A percentile compares a stretch with the other conserved stretches of the same genome.
Conservation (phyloP, 2,329 filamentous ascomycete species). For the Hymenotorrendiella dingleyae region DNA sequence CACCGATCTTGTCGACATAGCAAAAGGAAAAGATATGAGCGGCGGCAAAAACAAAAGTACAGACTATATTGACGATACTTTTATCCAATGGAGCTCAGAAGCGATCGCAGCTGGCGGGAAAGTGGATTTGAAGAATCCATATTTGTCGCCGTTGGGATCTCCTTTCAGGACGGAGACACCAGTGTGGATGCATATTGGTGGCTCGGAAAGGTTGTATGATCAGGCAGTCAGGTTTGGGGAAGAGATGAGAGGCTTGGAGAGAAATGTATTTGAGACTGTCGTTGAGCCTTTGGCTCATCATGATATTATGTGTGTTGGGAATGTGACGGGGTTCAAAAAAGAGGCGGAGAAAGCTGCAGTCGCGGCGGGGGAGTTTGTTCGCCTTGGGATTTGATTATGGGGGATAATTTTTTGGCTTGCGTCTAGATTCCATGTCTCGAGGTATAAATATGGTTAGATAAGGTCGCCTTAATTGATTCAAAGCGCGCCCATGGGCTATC, state of each 20-base stretch:
- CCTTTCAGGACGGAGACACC: constrained; percentile 20
- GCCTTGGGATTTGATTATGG: too few species aligned
- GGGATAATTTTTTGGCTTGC: too few species aligned
- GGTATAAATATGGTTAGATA: too few species aligned
- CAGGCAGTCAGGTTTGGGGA: neutral
- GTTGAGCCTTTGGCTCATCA: constrained; percentile 38
- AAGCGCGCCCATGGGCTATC: too few species aligned
- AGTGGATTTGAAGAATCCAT: neutral
- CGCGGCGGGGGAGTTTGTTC: constrained; percentile 7
- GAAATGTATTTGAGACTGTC: constrained; percentile 37
- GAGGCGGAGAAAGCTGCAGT: constrained; percentile 23
- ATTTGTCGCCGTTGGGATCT: neutral
- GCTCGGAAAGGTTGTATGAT: neutral
- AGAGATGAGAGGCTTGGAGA: constrained; percentile 30
- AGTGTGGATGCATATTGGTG: constrained; percentile 31
- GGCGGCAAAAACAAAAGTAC: constrained; percentile 19
- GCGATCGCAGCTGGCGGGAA: neutral
- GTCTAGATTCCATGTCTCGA: too few species aligned
- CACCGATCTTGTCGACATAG: constrained; percentile 30
- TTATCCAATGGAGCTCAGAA: constrained; percentile 38
- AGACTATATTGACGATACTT: constrained; percentile 36
- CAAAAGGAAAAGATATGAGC: constrained; percentile 24
- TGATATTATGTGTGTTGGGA: constrained; percentile 39
- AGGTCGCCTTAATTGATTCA: too few species aligned
- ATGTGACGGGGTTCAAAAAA: constrained; percentile 37